Conservation (phyloP, 2,329 filamentous ascomycete species). For the Geosmithia morbida region DNA sequence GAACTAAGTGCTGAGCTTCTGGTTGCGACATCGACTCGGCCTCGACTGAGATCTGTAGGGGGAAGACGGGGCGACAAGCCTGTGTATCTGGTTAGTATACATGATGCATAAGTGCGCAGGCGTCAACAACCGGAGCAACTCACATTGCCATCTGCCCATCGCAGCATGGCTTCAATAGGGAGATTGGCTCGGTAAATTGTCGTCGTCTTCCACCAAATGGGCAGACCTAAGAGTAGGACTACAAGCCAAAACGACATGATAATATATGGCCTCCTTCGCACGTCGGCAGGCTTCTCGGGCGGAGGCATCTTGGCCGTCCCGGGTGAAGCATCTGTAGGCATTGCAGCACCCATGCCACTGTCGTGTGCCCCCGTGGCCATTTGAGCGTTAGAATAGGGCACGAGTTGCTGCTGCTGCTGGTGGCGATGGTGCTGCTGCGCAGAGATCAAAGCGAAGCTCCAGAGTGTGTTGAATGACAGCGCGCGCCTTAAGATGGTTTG, state of each 20-base stretch:
- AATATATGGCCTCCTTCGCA: slow-evolving; percentile 56
- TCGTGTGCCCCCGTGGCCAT: neutral
- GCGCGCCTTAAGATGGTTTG: neutral
- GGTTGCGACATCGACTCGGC: slow-evolving; percentile 48
- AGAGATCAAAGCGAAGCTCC: neutral
- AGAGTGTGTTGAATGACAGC: neutral
- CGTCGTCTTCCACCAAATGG: slow-evolving; percentile 94
- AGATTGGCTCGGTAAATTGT: slow-evolving; percentile 78
- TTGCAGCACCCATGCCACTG: neutral
- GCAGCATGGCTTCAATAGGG: slow-evolving; percentile 72
- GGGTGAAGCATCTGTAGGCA: neutral
- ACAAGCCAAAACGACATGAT: slow-evolving; percentile 86
- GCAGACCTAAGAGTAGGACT: slow-evolving; percentile 68
- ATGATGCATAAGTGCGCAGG: neutral
- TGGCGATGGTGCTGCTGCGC: neutral
- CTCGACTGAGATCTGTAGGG: slow-evolving; percentile 67
- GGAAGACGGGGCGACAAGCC: slow-evolving; percentile 81
- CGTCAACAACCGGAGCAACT: slow-evolving; percentile 5
- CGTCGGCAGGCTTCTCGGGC: slow-evolving; percentile 57
- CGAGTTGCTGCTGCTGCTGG: neutral
- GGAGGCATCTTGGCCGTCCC: slow-evolving; percentile 37
- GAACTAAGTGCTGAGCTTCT: slow-evolving; percentile 61
- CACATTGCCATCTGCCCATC: slow-evolving; percentile 86
- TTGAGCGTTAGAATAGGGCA: neutral
- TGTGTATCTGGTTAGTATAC: slow-evolving; percentile 17